Percentiles rank a stretch among this genome's conserved stretches.
These are phyloP conservation scores for Cytospora piceicola DNA, from an alignment of 2,329 filamentous ascomycete species.

Conservation along the genomic window DNA sequence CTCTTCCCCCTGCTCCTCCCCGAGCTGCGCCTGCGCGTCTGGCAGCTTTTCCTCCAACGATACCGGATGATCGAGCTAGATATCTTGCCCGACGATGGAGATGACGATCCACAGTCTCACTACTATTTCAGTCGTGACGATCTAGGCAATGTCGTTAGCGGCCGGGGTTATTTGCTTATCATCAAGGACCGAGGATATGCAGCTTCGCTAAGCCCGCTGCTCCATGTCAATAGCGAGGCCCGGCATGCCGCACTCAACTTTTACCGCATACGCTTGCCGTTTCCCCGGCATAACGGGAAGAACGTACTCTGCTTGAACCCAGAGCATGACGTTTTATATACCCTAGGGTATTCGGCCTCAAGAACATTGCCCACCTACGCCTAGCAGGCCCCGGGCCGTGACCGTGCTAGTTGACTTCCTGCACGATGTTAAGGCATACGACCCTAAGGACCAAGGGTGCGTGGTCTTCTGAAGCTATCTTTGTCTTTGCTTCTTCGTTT, in stretches of 20 bases:
- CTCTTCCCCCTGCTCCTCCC: not conserved
- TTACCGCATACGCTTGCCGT: constrained; percentile 23
- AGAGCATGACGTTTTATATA: not conserved
- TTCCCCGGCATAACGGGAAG: not conserved
- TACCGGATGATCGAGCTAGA: not conserved
- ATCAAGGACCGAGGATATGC: not conserved
- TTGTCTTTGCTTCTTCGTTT: too few species aligned
- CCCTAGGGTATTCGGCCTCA: too few species aligned
- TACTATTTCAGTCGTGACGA: not conserved
- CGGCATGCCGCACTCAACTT: constrained; percentile 22
- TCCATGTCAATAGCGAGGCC: constrained; percentile 28
- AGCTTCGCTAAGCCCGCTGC: constrained; percentile 23
- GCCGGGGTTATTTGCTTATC: not conserved
- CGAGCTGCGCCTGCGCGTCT: not conserved
- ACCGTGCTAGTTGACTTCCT: constrained; percentile 24
- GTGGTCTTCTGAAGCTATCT: not conserved
- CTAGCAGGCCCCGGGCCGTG: too few species aligned
- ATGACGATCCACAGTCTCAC: not conserved
- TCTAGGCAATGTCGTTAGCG: not conserved
- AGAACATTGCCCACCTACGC: too few species aligned
- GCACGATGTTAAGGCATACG: constrained; percentile 29
- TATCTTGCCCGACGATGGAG: not conserved
- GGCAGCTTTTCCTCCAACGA: not conserved
- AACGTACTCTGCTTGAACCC: not conserved
- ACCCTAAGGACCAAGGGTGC: constrained; percentile 28